phyloP scores from a whole-genome alignment of 495 filamentous ascomycete genomes.

The Trichoderma virens region DNA sequence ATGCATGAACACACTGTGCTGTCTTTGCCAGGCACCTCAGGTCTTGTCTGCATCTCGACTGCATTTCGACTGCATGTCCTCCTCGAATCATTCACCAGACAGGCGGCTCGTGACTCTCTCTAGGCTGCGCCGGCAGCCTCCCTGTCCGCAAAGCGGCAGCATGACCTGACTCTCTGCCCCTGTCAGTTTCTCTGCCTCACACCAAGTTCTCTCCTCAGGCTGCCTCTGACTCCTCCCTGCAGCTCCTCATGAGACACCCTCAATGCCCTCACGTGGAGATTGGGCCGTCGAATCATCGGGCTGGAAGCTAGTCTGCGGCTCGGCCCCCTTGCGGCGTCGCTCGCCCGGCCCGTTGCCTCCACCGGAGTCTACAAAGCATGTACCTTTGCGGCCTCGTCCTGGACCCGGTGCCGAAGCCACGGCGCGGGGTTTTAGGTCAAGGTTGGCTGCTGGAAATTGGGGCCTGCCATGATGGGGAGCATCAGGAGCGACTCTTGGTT shows the following conservation, averaged over 20 bases:
- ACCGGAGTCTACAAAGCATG: not conserved
- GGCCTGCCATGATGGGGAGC: not conserved
- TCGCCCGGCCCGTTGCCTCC: not conserved
- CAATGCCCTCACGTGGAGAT: not conserved
- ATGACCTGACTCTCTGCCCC: slow-evolving; percentile 3
- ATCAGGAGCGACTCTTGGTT: not conserved
- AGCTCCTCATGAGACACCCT: slow-evolving; percentile 6
- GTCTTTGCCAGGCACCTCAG: not conserved
- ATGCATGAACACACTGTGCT: slow-evolving; percentile 2
- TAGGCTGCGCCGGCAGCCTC: not conserved
- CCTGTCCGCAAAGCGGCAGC: not conserved
- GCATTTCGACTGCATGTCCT: not conserved
- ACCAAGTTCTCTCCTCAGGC: not conserved
- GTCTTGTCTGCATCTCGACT: not conserved
- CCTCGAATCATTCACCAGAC: not conserved
- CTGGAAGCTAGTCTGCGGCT: not conserved
- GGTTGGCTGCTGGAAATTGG: not conserved
- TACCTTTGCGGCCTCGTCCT: not conserved
- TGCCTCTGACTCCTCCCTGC: slow-evolving; percentile 2
- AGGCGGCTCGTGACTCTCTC: not conserved
- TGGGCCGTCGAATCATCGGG: not conserved
- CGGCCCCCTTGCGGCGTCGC: slow-evolving; percentile 4
- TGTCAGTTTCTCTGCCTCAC: not conserved
- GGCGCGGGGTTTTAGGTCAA: not conserved
- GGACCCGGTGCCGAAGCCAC: not conserved